Evolutionary conservation across 2,329 filamentous ascomycete genomes (phyloP).

Genomic region (Aspergillus alliaceus): DNA sequence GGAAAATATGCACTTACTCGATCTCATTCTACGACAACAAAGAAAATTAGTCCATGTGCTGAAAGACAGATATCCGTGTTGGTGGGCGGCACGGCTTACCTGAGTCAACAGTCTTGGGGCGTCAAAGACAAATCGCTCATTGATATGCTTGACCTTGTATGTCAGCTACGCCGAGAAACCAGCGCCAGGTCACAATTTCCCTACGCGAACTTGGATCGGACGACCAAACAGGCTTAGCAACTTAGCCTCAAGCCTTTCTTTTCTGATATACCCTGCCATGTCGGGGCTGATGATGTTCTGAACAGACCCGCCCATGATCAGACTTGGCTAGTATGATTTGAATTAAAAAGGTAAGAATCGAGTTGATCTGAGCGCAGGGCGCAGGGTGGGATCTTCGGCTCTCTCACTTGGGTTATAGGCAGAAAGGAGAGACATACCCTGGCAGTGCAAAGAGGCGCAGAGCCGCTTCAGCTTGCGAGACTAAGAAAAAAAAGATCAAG

Average conservation of each 20-base stretch:
- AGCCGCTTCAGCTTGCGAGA: background rate
- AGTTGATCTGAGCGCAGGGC: background rate
- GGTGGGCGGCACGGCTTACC: background rate
- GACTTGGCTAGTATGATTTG: background rate
- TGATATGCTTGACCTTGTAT: constrained; percentile 6
- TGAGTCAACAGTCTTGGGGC: constrained; percentile 7
- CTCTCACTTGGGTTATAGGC: background rate
- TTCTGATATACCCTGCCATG: constrained; percentile 10
- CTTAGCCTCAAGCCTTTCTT: constrained; percentile 6
- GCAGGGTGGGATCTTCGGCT: background rate
- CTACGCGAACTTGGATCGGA: constrained; percentile 7
- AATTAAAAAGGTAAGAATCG: background rate
- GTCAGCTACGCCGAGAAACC: background rate
- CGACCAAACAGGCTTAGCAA: constrained; percentile 7
- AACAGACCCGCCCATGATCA: background rate
- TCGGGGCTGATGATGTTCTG: constrained; percentile 6
- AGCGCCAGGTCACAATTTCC: background rate
- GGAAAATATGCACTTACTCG: constrained; percentile 6
- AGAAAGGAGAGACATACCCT: background rate
- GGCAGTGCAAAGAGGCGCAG: background rate
- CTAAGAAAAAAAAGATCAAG: background rate
- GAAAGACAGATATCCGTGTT: no score
- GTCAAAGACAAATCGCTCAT: constrained; percentile 12
- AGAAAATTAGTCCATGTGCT: background rate
- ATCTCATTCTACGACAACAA: constrained; percentile 7